These are phyloP conservation scores for Aspergillus costaricaensis DNA, from an alignment of 2,329 filamentous ascomycete genomes.

Conservation along the genomic window DNA sequence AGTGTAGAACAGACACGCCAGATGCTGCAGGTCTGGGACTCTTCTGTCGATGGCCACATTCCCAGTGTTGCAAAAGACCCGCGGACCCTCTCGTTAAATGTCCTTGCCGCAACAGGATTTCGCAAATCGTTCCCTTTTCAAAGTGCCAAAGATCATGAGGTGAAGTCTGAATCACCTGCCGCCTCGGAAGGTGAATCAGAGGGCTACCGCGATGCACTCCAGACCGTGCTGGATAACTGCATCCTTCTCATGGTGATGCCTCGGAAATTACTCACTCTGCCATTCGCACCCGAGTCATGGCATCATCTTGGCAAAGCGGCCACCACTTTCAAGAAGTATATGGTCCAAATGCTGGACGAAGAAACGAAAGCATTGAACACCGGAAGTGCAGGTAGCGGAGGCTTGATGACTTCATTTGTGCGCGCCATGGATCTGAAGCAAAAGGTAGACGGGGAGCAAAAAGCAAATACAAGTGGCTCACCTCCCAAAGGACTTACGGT, in stretches of 20 bases:
- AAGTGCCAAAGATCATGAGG: background rate
- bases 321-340: background rate
- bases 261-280: background rate
- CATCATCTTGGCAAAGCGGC: background rate
- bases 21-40: slow-evolving; percentile 1
- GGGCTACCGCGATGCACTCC: slow-evolving; percentile 6
- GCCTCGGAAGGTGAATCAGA: background rate
- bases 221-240: slow-evolving; percentile 9
- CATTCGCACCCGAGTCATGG: slow-evolving; percentile 3
- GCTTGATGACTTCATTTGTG: slow-evolving; percentile 10
- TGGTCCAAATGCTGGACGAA: slow-evolving; percentile 8
- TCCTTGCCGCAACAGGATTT: slow-evolving; percentile 9
- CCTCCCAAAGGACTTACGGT: background rate
- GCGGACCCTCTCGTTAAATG: slow-evolving; percentile 7
- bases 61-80: slow-evolving; percentile 6
- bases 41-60: background rate
- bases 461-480: background rate
- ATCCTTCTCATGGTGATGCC: slow-evolving; percentile 10
- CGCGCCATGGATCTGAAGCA: slow-evolving; percentile 12
- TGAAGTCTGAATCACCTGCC: background rate
- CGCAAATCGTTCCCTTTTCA: slow-evolving; percentile 3
- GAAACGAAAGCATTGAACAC: background rate
- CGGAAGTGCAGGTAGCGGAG: background rate
- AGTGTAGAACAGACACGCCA: slow-evolving; percentile 1
- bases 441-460: background rate